phyloP scores from a whole-genome alignment of 805 yeast species.

The Kluyveromyces siamensis region DNA sequence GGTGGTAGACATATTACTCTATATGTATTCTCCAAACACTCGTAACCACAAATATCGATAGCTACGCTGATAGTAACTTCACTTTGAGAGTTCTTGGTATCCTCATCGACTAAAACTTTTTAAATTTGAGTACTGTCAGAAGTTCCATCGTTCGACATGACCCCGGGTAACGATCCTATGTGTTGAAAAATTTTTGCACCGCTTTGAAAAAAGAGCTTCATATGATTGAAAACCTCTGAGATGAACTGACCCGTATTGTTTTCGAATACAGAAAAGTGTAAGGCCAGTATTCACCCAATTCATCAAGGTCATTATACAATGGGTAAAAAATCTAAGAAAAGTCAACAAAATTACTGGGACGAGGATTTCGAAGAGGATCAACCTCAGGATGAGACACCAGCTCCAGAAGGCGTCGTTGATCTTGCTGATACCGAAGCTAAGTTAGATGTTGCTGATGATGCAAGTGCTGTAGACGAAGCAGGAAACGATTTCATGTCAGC shows the following conservation, averaged over 20 bases:
- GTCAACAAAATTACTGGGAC: conserved; percentile 74
- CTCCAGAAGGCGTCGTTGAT: conserved; percentile 7
- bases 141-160: not conserved
- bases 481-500: conserved; percentile 75
- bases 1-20: conserved; percentile 46
- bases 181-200: not conserved
- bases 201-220: not conserved
- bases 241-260: too few species aligned
- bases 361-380: conserved; percentile 52
- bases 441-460: conserved; percentile 2
- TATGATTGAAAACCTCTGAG: too few species aligned
- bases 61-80: too few species aligned
- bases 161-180: not conserved
- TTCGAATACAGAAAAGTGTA: not conserved
- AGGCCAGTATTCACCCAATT: not conserved
- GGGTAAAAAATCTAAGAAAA: conserved; percentile 53
- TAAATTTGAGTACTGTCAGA: not conserved
- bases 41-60: not conserved
- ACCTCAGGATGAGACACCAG: conserved; percentile 42
- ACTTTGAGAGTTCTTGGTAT: not conserved
- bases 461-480: conserved; percentile 24
- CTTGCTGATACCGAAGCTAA: conserved; percentile 6
- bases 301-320: conserved; percentile 16
- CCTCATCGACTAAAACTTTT: not conserved
- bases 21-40: not conserved